Evolutionary conservation across 2,329 filamentous ascomycete genomes (phyloP).

Genomic region (Emydomyces testavorans): DNA sequence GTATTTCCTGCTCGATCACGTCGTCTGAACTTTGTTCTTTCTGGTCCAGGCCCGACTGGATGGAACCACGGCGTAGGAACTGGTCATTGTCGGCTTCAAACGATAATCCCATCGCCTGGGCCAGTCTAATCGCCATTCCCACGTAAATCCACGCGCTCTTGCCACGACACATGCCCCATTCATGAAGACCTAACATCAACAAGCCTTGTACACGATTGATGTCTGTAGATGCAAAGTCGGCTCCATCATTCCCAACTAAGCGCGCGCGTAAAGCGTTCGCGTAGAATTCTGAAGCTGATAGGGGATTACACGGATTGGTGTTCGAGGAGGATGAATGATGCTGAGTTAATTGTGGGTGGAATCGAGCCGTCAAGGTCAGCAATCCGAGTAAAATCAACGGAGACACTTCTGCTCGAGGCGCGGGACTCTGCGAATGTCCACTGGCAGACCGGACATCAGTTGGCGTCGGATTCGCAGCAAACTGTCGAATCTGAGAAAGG

Average conservation of each 20-base stretch:
- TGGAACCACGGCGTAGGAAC: slow-evolving; percentile 3
- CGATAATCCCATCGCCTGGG: slow-evolving; percentile 37
- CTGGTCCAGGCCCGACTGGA: slow-evolving; percentile 17
- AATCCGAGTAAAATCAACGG: slow-evolving; percentile 45
- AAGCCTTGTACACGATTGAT: slow-evolving; percentile 44
- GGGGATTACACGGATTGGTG: slow-evolving; percentile 36
- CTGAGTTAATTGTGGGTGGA: slow-evolving; percentile 39
- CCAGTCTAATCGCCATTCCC: slow-evolving; percentile 36
- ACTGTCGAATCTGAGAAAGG: slow-evolving; percentile 37
- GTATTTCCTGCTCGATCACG: slow-evolving; percentile 44
- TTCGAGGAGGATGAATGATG: slow-evolving; percentile 40
- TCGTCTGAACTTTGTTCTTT: slow-evolving; percentile 35
- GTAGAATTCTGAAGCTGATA: slow-evolving; percentile 45
- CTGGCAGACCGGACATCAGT: slow-evolving; percentile 16
- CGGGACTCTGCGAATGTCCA: slow-evolving; percentile 24
- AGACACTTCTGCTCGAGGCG: slow-evolving; percentile 29
- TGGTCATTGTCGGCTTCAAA: slow-evolving; percentile 39
- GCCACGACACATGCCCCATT: slow-evolving; percentile 47
- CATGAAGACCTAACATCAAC: slow-evolving; percentile 47
- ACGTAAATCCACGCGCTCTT: slow-evolving; percentile 43
- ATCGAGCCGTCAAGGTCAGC: slow-evolving; percentile 45
- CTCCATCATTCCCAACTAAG: slow-evolving; percentile 36
- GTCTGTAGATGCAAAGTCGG: slow-evolving; percentile 33
- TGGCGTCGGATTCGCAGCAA: slow-evolving; percentile 18
- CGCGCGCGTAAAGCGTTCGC: slow-evolving; percentile 41